These are phyloP conservation scores for Aspergillus sclerotialis DNA, from an alignment of 2,329 filamentous ascomycete genomes.

Conservation along the genomic window DNA sequence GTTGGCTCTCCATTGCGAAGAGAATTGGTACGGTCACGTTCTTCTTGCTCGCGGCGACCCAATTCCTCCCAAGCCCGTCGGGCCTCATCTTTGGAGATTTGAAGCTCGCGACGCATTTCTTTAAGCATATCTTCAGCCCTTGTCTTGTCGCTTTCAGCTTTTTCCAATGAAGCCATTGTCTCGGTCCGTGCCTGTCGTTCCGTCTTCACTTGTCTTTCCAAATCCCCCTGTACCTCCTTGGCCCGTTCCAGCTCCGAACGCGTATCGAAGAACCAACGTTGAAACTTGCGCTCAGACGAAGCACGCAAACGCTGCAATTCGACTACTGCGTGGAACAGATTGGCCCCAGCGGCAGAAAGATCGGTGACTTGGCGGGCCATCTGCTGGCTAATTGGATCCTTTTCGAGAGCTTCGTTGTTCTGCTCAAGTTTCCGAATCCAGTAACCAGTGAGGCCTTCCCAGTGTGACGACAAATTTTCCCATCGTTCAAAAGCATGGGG, in stretches of 20 bases:
- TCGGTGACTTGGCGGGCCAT: slow-evolving; percentile 92
- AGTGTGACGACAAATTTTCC: slow-evolving; percentile 94
- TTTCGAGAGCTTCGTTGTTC: slow-evolving; percentile 76
- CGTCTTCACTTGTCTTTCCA: slow-evolving; percentile 67
- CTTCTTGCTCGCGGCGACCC: slow-evolving; percentile 84
- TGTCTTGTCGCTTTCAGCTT: slow-evolving; percentile 60
- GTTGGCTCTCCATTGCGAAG: slow-evolving; percentile 82
- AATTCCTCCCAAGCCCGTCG: slow-evolving; percentile 95
- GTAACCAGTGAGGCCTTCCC: slow-evolving; percentile 95
- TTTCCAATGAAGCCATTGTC: slow-evolving; percentile 58
- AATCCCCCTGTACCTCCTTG: slow-evolving; percentile 71
- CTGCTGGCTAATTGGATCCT: slow-evolving; percentile 77
- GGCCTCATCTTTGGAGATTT: slow-evolving; percentile 94
- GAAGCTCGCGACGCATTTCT: slow-evolving; percentile 87
- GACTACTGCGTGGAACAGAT: slow-evolving; percentile 94
- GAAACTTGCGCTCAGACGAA: slow-evolving; percentile 94
- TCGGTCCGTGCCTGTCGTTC: slow-evolving; percentile 66
- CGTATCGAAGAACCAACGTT: slow-evolving; percentile 97
- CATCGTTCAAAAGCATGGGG: slow-evolving; percentile 96
- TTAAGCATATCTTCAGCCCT: slow-evolving; percentile 70
- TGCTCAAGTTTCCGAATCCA: slow-evolving; percentile 92
- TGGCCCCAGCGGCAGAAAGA: slow-evolving; percentile 92
- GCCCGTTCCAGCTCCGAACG: slow-evolving; percentile 77
- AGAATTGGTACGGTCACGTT: slow-evolving; percentile 78
- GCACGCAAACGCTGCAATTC: slow-evolving; percentile 89